Conservation (phyloP, 345 rosid species). For the Salix purpurea region DNA sequence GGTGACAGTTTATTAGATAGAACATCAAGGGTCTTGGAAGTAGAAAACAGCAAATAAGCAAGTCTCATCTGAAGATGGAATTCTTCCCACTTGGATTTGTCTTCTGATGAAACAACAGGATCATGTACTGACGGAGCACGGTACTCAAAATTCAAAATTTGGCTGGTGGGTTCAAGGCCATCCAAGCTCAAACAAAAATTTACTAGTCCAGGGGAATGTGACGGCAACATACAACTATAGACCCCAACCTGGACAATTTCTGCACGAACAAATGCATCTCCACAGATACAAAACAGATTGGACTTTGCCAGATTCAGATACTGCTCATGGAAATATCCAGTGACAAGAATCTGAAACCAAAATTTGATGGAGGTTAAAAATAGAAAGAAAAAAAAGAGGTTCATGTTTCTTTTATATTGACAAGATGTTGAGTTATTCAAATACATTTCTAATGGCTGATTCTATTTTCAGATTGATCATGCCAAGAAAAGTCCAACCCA, state of each 20-base stretch:
- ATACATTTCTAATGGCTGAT: background rate
- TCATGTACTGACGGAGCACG: slow-evolving; percentile 37
- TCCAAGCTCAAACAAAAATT: slow-evolving; percentile 71
- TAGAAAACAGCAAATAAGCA: slow-evolving; percentile 64
- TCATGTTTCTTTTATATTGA: background rate
- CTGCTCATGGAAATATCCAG: slow-evolving; percentile 63
- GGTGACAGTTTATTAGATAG: slow-evolving; percentile 51
- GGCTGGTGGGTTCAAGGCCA: slow-evolving; percentile 76
- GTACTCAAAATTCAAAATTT: slow-evolving; percentile 68
- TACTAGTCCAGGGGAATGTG: slow-evolving; percentile 61
- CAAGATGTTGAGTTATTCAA: background rate
- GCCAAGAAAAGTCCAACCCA: background rate
- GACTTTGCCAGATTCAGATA: slow-evolving; percentile 51
- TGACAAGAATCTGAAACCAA: slow-evolving; percentile 58
- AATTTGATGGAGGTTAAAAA: background rate
- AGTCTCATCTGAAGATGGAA: slow-evolving; percentile 75
- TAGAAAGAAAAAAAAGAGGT: background rate
- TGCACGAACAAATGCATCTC: slow-evolving; percentile 51
- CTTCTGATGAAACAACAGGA: slow-evolving; percentile 34
- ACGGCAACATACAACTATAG: slow-evolving; percentile 70
- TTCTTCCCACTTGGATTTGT: slow-evolving; percentile 58
- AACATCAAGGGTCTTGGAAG: slow-evolving; percentile 55
- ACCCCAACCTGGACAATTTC: slow-evolving; percentile 75
- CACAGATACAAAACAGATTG: slow-evolving; percentile 66
- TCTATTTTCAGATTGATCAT: background rate